Conservation (phyloP, 116 monocot species). For the Zostera marina region DNA sequence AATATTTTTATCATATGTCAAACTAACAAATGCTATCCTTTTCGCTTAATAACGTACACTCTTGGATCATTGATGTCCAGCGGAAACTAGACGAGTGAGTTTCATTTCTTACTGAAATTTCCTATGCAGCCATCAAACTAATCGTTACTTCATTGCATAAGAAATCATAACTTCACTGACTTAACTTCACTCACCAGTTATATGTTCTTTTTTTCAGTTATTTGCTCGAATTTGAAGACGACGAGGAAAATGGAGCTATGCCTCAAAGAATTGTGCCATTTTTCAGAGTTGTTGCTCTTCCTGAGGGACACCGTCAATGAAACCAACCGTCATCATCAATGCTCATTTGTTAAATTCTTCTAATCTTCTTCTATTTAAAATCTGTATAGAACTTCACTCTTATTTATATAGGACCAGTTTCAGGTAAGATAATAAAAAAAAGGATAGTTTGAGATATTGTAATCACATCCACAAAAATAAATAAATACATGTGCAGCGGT, state of each 20-base stretch:
- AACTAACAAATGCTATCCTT: constrained; percentile 3
- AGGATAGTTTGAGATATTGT: too few relatives aligned
- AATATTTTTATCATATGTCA: background rate
- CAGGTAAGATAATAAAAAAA: too few relatives aligned
- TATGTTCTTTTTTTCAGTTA: constrained; percentile 34
- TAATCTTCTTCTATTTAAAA: background rate
- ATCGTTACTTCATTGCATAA: background rate
- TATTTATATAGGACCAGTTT: too few relatives aligned
- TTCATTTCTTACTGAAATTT: constrained; percentile 1
- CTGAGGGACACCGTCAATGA: constrained; percentile 79
- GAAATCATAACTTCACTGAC: too few relatives aligned
- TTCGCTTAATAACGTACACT: constrained; percentile 13
- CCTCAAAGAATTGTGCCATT: constrained; percentile 75
- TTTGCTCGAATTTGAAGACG: constrained; percentile 85
- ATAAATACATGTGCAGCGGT: too few relatives aligned
- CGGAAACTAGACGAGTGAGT: constrained; percentile 95
- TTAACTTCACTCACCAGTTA: background rate
- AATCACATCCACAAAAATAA: too few relatives aligned
- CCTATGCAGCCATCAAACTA: background rate
- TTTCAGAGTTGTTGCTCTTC: constrained; percentile 65
- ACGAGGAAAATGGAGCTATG: constrained; percentile 74
- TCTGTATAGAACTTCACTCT: too few relatives aligned
- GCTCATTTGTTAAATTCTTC: background rate
- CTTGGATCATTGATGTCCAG: constrained; percentile 25
- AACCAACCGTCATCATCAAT: background rate